Evolutionary conservation across 169 alveolate species (phyloP), one percentile per base, ranked within the genome.

Genomic region (Toxoplasma gondii): DNA sequence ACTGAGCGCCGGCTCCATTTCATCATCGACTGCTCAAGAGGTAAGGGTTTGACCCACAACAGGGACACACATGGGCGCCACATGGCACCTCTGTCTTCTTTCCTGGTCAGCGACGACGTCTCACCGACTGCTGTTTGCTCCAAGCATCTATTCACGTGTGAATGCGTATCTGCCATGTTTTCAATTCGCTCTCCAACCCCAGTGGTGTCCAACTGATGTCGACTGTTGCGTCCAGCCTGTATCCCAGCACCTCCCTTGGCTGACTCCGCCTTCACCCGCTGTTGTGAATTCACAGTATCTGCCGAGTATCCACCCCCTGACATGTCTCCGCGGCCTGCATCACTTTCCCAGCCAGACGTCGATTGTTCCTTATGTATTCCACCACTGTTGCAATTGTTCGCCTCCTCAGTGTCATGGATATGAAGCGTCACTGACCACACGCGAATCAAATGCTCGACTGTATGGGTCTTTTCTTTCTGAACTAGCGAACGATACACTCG

Each of bases 351-450:
- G 74, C 74, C 9, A 64, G 31, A 16, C 24, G 7, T 64, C 74
- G n/a, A 16, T 31, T 19, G 74, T 19, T 27, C 74, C 29, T 16
- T 78, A 41, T 78, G 86, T 38, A n/a, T 78, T 38, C 86, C 44
- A 17, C 44, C 86, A 19, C 43, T 38, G 39, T 78, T 78, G 86
- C 39, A 12, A 16, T 31, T 78, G 86, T 2, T 78, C n/a, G 45
- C 44, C 43, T 64, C 74, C 29, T 16, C 34, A 64, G 31, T 16
- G 74, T 27, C 39, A 31, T 43, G 90, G 19, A 43, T 49, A 49
- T 82, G 90, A 17, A 82, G 67, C n/a, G 67, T 82, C 67, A 82
- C 39, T 7, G 90, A 82, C 90, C 90, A 82, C 17, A 82, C 90
- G 17, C 90, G 90, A 12, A 82, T 64, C n/a, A 82, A 49, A 43